These are phyloP conservation scores for Seminavis robusta DNA, from an alignment of 108 stramenopile genomes.

Conservation along the genomic window DNA sequence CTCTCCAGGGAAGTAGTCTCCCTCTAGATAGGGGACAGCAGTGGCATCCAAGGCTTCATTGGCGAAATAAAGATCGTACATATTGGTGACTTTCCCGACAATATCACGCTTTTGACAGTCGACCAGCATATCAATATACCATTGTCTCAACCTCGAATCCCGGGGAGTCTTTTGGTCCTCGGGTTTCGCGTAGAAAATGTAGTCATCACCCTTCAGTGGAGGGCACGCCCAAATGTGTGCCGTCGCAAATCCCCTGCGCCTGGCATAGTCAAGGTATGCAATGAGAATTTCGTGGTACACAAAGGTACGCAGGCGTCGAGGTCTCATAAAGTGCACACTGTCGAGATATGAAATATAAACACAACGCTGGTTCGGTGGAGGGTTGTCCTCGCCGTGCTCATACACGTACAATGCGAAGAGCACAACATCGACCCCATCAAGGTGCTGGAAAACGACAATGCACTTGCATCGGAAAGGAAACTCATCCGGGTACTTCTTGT, in stretches of 20 bases:
- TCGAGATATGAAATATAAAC: conserved; percentile 93
- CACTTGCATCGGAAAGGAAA: conserved; percentile 91
- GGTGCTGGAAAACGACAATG: conserved; percentile 88
- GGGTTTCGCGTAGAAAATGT: conserved; percentile 98
- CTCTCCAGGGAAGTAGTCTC: conserved; percentile 98
- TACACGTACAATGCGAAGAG: conserved; percentile 92
- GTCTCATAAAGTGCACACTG: conserved; percentile 92
- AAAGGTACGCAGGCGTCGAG: conserved; percentile 84
- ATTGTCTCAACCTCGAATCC: conserved; percentile 85
- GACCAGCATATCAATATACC: conserved; percentile 96
- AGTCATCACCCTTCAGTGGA: conserved; percentile 97
- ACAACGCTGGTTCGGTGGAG: conserved; percentile 85
- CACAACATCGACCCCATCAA: conserved; percentile 90
- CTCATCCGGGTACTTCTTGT: conserved; percentile 90
- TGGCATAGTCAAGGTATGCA: conserved; percentile 90
- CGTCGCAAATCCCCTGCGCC: conserved; percentile 81
- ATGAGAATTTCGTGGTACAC: conserved; percentile 96
- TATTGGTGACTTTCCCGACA: conserved; percentile 86
- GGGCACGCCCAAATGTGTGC: conserved; percentile 99
- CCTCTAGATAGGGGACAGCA: conserved; percentile 94
- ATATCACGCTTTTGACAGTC: conserved; percentile 86
- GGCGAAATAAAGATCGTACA: conserved; percentile 94
- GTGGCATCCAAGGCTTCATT: conserved; percentile 78
- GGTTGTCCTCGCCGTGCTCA: conserved; percentile 87
- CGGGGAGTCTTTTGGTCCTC: conserved; percentile 96